phyloP scores from a whole-genome alignment of 495 filamentous ascomycete genomes.

The Darksidea phi region DNA sequence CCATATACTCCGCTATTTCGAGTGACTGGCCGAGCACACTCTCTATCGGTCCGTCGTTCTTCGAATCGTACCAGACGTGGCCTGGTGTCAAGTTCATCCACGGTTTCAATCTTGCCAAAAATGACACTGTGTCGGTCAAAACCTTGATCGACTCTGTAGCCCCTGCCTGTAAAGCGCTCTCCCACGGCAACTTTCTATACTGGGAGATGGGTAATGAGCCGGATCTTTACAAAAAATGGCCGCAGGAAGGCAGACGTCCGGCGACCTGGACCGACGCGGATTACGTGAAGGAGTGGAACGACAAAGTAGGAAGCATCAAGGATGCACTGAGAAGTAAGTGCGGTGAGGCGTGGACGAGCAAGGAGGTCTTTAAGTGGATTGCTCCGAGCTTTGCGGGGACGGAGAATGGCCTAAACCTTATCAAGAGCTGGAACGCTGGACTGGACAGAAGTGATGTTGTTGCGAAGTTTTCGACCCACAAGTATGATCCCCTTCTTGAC shows the following conservation, averaged over 20 bases:
- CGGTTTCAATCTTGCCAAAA: conserved; percentile 64
- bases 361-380: conserved; percentile 51
- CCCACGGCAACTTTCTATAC: conserved; percentile 50
- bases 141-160: conserved; percentile 56
- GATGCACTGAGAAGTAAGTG: conserved; percentile 51
- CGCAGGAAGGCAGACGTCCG: conserved; percentile 55
- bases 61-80: conserved; percentile 64
- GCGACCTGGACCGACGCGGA: conserved; percentile 55
- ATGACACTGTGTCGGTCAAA: conserved; percentile 53
- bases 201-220: conserved; percentile 72
- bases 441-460: conserved; percentile 53
- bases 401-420: conserved; percentile 52
- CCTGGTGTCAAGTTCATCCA: conserved; percentile 58
- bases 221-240: conserved; percentile 58
- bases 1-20: conserved; percentile 52
- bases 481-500: conserved; percentile 47
- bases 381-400: conserved; percentile 63
- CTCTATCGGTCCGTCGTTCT: conserved; percentile 61
- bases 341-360: conserved; percentile 49
- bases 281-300: conserved; percentile 63
- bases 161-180: conserved; percentile 59
- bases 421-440: conserved; percentile 53
- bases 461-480: conserved; percentile 61
- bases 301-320: conserved; percentile 54
- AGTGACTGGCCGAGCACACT: conserved; percentile 62